A percentile compares a stretch with the other conserved stretches of the same genome.
Conservation (phyloP, 139 green algal genomes). For the Edaphochlamys debaryana region DNA sequence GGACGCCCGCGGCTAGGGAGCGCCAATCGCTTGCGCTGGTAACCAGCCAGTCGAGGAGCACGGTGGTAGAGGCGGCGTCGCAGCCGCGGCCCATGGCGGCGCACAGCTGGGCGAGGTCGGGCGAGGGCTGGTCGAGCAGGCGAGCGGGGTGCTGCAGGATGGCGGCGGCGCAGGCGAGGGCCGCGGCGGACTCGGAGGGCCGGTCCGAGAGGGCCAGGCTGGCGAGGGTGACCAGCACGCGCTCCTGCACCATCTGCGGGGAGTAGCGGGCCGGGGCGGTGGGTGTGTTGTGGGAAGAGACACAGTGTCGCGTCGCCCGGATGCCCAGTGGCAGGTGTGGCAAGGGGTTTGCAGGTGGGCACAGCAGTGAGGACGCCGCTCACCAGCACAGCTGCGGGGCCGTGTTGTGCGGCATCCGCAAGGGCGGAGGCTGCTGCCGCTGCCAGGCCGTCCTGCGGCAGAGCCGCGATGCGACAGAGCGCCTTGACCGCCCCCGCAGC, state of each 20-base stretch:
- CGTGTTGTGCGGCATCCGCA: neutral
- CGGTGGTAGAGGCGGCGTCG: slow-evolving; percentile 4
- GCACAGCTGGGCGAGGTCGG: neutral
- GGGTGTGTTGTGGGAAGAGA: too few species aligned
- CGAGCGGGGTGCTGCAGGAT: neutral
- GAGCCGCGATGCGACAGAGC: neutral
- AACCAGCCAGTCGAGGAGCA: slow-evolving; percentile 37
- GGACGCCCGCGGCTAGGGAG: too few species aligned
- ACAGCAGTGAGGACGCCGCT: too few species aligned
- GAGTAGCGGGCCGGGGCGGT: too few species aligned
- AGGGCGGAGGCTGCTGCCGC: slow-evolving; percentile 9
- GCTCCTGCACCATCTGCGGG: slow-evolving; percentile 2
- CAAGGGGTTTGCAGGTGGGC: too few species aligned
- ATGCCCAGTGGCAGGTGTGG: too few species aligned
- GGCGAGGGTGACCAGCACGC: neutral
- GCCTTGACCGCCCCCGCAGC: slow-evolving; percentile 23
- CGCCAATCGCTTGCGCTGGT: too few species aligned
- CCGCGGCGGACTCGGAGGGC: neutral
- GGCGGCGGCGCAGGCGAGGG: neutral
- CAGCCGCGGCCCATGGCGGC: slow-evolving; percentile 35
- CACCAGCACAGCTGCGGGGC: neutral
- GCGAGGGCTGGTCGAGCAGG: neutral
- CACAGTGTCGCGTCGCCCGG: too few species aligned
- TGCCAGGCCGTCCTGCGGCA: neutral
- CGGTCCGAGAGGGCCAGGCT: neutral